Evolutionary conservation across 2,329 filamentous ascomycete genomes (phyloP), one percentile per base, ranked within the genome.

Genomic region (Lecanosticta acicola): DNA sequence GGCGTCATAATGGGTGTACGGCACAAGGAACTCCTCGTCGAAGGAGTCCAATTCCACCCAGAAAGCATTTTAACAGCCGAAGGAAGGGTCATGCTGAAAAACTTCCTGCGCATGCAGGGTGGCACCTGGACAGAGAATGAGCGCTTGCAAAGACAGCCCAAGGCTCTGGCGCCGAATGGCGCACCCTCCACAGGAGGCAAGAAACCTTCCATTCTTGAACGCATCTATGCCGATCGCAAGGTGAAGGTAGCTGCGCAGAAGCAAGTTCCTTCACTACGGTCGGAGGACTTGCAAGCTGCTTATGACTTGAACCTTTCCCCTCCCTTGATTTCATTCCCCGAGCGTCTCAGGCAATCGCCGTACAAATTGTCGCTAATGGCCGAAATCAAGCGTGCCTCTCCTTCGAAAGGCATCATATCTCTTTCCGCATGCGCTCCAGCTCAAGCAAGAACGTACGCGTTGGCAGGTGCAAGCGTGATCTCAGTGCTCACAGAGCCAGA

Each of bases 401-500:
- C 93, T 1, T 97, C 91, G 1, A 98, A 98, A 70, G 94, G 93
- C 17, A 80, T 94, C 32, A 97, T 98, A 52, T 87, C 90, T 0
- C 76, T 94, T 2, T 81, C 87, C 19, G 85, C 90, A 17, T 93
- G 85, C 59, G 93, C 93, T 8, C 89, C 93, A 18, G 81, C 84
- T 3, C 93, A 98, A 67, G 93, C 94, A 34, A 82, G 83, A 53
- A 88, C 85, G 56, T 98, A 98, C 66, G 93, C 94, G 8, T 77
- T 93, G 41, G 90, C 93, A 4, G 94, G 93, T 11, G 93, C 93
- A 39, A 97, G 91, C 64, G 88, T 94, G 32, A 98, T 98, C 56
- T 97, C 93, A 1, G 93, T 98, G n/a, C 78, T 98, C 38, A 98
- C 93, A 0, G 93, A 98, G 68, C 93, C 94, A 0, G 86, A 97